Evolutionary conservation across 2,329 filamentous ascomycete species (phyloP).

Genomic region (Diplocarpon mali): DNA sequence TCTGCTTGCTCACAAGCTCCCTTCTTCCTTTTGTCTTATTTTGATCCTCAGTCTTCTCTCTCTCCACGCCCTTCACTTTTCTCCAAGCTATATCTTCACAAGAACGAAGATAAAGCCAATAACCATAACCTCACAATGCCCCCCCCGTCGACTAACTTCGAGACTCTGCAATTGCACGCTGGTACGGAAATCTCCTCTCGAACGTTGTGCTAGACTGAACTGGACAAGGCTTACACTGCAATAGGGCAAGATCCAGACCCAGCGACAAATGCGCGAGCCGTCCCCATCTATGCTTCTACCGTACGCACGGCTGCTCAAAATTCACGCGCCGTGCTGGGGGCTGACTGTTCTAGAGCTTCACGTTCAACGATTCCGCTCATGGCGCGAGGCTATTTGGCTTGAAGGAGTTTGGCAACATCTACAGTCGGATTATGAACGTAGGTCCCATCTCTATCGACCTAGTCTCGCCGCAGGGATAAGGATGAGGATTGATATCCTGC

Average conservation of each 20-base stretch:
- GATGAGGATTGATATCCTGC: too few relatives aligned
- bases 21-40: too few relatives aligned
- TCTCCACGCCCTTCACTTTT: too few relatives aligned
- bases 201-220: slow-evolving; percentile 6
- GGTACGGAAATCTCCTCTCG: slow-evolving; percentile 35
- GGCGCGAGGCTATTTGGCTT: slow-evolving; percentile 91
- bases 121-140: slow-evolving; percentile 15
- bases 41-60: too few relatives aligned
- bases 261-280: slow-evolving; percentile 74
- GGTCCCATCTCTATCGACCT: neutral
- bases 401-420: slow-evolving; percentile 92
- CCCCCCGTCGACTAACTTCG: slow-evolving; percentile 49
- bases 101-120: too few relatives aligned
- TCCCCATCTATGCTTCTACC: slow-evolving; percentile 93
- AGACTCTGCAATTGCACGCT: slow-evolving; percentile 78
- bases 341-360: slow-evolving; percentile 53
- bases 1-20: too few relatives aligned
- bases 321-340: neutral
- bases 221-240: slow-evolving; percentile 11
- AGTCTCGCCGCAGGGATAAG: neutral
- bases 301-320: slow-evolving; percentile 27
- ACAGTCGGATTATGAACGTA: slow-evolving; percentile 92
- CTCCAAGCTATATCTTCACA: too few relatives aligned
- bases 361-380: slow-evolving; percentile 93
- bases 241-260: slow-evolving; percentile 68